Percentiles rank a stretch among this genome's conserved stretches.
These are phyloP conservation scores for Bauhinia variegata DNA, from an alignment of 306 rosid genomes.

Conservation along the genomic window DNA sequence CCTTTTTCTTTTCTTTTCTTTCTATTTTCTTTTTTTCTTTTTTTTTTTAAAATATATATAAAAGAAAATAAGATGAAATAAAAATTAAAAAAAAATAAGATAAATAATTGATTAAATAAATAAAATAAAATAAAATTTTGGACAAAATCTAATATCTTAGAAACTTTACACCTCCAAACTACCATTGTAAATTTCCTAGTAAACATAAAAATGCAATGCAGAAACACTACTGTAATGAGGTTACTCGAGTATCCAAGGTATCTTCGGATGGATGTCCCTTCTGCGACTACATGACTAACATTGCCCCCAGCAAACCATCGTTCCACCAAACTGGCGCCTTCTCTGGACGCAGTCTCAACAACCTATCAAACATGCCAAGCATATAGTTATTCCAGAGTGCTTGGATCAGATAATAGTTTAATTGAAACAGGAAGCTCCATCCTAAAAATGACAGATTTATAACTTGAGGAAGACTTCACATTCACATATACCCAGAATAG, in stretches of 20 bases:
- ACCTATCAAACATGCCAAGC: conserved; percentile 57
- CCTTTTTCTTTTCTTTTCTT: no score
- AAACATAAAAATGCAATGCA: conserved; percentile 22
- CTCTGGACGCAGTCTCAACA: conserved; percentile 68
- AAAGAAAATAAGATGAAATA: no score
- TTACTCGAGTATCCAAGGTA: conserved; percentile 86
- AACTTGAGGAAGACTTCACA: conserved; percentile 24
- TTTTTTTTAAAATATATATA: no score
- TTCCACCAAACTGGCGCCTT: conserved; percentile 75
- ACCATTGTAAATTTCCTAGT: no score
- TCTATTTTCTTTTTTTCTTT: no score
- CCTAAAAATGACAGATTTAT: conserved; percentile 21
- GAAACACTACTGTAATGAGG: conserved; percentile 75
- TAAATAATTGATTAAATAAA: no score
- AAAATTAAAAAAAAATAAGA: no score
- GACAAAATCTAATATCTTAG: no score
- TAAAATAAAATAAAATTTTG: no score
- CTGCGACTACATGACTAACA: conserved; percentile 89
- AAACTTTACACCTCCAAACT: no score
- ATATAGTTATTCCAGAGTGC: conserved; percentile 30
- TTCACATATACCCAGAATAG: conserved; percentile 15
- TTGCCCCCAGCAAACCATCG: conserved; percentile 89
- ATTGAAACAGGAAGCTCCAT: conserved; percentile 35
- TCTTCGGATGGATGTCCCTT: conserved; percentile 73
- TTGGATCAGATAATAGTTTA: conserved; percentile 16